Conservation (phyloP, 805 yeast genomes). For the Kodamaea jinghongensis region DNA sequence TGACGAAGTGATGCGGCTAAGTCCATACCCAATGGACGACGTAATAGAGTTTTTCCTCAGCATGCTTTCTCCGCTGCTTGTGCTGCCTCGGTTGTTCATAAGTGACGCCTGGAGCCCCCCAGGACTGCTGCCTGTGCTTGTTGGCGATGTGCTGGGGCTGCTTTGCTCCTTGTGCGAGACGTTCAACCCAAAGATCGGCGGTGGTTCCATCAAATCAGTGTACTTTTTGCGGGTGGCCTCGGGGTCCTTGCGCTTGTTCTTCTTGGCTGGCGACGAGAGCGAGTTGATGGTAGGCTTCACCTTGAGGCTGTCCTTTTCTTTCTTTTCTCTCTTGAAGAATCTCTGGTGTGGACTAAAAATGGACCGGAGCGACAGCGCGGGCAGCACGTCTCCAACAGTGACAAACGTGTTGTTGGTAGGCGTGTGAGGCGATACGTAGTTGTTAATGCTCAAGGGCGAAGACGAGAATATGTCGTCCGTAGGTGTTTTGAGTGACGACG, state of each 20-base stretch:
- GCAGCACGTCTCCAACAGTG: slow-evolving; percentile 40
- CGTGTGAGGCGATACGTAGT: slow-evolving; percentile 17
- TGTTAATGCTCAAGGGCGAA: slow-evolving; percentile 9
- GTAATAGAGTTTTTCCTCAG: slow-evolving; percentile 27
- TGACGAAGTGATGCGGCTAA: slow-evolving; percentile 37
- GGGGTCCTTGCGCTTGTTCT: slow-evolving; percentile 8
- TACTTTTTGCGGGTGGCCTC: slow-evolving; percentile 14
- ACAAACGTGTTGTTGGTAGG: slow-evolving; percentile 27
- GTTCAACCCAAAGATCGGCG: slow-evolving; percentile 28
- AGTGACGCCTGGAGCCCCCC: slow-evolving; percentile 7
- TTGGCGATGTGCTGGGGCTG: slow-evolving; percentile 3
- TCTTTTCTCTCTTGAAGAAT: slow-evolving; percentile 29
- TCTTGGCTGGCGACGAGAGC: slow-evolving; percentile 22
- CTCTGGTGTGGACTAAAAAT: slow-evolving; percentile 40
- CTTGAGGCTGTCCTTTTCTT: slow-evolving; percentile 3
- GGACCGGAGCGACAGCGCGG: slow-evolving; percentile 24
- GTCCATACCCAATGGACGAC: slow-evolving; percentile 20
- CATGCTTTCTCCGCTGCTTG: slow-evolving; percentile 3
- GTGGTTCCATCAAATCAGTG: slow-evolving; percentile 36
- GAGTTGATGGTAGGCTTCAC: slow-evolving; percentile 33
- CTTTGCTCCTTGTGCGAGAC: slow-evolving; percentile 3
- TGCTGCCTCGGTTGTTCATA: not conserved
- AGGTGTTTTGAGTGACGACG: slow-evolving; percentile 2
- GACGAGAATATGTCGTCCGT: not conserved
- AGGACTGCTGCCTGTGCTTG: slow-evolving; percentile 1